Evolutionary conservation across 306 rosid genomes (phyloP).

Genomic region (Urtica urens): DNA sequence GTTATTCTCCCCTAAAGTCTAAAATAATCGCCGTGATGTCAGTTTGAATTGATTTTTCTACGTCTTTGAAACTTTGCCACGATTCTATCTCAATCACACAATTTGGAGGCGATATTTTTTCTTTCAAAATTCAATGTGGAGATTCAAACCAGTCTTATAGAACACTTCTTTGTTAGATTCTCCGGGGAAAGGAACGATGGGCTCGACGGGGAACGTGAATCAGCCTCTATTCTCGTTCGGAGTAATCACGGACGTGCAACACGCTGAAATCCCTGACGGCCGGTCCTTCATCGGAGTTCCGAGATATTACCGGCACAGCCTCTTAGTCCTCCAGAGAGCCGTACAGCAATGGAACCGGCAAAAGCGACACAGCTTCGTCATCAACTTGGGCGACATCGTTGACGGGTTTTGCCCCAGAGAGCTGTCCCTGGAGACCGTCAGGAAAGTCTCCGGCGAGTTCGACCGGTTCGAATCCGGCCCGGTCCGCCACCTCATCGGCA

Average conservation of each 20-base stretch:
- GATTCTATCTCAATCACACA: too few relatives aligned
- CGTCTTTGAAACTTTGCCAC: too few relatives aligned
- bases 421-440: slow-evolving; percentile 46
- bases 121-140: too few relatives aligned
- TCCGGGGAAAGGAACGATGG: slow-evolving; percentile 41
- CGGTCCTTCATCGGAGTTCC: slow-evolving; percentile 77
- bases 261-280: slow-evolving; percentile 85
- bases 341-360: slow-evolving; percentile 59
- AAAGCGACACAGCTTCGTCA: slow-evolving; percentile 45
- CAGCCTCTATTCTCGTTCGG: slow-evolving; percentile 73
- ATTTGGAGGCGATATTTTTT: too few relatives aligned
- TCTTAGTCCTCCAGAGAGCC: slow-evolving; percentile 61
- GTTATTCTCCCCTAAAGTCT: too few relatives aligned
- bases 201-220: slow-evolving; percentile 33
- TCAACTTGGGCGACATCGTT: slow-evolving; percentile 79
- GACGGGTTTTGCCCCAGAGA: slow-evolving; percentile 83
- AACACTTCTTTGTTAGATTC: too few relatives aligned
- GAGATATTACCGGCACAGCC: slow-evolving; percentile 73
- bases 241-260: slow-evolving; percentile 80
- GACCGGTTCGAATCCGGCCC: slow-evolving; percentile 56
- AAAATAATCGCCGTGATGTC: too few relatives aligned
- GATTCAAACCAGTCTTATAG: slow-evolving; percentile 22
- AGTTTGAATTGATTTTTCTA: too few relatives aligned
- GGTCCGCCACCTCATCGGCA: slow-evolving; percentile 77
- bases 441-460: slow-evolving; percentile 44